Evolutionary conservation across 1,139 yeast species (phyloP), one percentile per base, ranked within the genome.

Genomic region (Yamadazyma membranifaciens): DNA sequence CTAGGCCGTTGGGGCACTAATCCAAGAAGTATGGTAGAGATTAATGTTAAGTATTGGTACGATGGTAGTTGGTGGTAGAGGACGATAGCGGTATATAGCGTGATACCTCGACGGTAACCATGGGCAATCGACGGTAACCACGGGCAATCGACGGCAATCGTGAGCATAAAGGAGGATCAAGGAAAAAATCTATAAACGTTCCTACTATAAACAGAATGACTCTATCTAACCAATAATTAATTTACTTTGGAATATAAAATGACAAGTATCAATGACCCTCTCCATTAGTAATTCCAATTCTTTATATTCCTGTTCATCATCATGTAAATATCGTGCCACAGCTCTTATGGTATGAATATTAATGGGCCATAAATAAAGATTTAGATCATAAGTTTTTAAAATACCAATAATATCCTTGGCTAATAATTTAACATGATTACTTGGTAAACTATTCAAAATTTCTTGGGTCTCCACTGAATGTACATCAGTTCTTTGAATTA

Each of bases 401-500:
- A 69, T 67, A 0, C 74, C 75, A 36, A 69, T 55, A 3, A 67
- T 57, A 34, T 67, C 73, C 43, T 59, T 59, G n/a, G 73, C 65
- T 20, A 66, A 43, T 26, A 57, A 55, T 36, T 57, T 56, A 7
- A 55, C 50, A 42, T 59, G 63, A 34, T 57, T 54, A 10, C 52
- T 46, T 1, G 68, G 60, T 41, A 57, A 62, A 27, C 53, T 51
- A 4, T 50, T 48, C 6, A 57, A 42, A 31, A 62, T 59, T 7
- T 48, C 50, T 38, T 51, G 51, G 5, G 61, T 59, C 25, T 42
- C 36, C 2, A 46, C 40, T 14, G 53, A 39, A 7, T 50, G 37
- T 4, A 48, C 40, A 38, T 57, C 47, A 10, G 59, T 48, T 39
- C 51, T 50, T 44, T 49, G 56, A 5, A 57, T 39, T 34, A 66